Evolutionary conservation across 331 rosid genomes (phyloP).

Genomic region (Telfairia occidentalis): DNA sequence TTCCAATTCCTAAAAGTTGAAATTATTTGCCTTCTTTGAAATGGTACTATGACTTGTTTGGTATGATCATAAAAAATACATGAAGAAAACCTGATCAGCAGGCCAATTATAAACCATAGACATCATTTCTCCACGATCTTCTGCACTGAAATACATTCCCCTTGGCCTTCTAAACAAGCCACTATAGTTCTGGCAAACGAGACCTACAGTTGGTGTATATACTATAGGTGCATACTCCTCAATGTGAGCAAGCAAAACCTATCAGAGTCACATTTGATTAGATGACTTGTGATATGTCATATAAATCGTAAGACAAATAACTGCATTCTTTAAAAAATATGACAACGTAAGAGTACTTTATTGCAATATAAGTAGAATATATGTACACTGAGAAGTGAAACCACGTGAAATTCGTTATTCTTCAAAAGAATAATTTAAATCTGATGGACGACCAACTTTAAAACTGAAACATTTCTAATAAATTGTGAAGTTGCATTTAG

Average conservation of each 20-base stretch:
- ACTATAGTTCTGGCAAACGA: conserved; percentile 92
- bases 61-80: not conserved
- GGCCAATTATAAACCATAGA: conserved; percentile 99
- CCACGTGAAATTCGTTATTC: not conserved
- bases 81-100: conserved; percentile 73
- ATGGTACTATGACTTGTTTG: not conserved
- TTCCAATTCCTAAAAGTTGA: not conserved
- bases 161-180: conserved; percentile 97
- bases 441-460: not conserved
- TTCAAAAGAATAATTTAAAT: not conserved
- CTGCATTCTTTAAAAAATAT: not conserved
- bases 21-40: not conserved
- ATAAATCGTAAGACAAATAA: not conserved
- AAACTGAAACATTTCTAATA: not conserved
- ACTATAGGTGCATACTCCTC: conserved; percentile 95
- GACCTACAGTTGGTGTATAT: conserved; percentile 96
- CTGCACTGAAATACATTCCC: conserved; percentile 97
- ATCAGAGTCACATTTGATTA: conserved; percentile 15
- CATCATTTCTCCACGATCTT: conserved; percentile 99
- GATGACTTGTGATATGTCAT: not conserved
- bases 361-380: not conserved
- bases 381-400: not conserved
- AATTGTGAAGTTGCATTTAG: not conserved
- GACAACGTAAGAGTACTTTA: not conserved
- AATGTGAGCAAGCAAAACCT: conserved; percentile 87